Percentiles rank a stretch among this genome's conserved stretches.
phyloP scores from a whole-genome alignment of 805 yeast genomes.

The Candida ipomoeae region DNA sequence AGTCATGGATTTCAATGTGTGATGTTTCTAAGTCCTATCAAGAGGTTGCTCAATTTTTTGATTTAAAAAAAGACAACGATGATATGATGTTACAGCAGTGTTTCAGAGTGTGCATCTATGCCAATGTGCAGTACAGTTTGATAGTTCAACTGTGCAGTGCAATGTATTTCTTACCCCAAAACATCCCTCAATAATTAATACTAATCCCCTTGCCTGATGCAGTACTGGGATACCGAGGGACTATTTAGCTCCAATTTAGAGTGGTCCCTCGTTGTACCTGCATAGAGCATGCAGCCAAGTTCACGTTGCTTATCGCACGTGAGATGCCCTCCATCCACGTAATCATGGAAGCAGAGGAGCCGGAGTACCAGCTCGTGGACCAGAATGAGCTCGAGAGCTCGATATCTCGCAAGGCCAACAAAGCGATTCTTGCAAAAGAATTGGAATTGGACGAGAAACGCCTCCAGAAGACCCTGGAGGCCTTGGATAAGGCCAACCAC shows the following conservation, averaged over 20 bases:
- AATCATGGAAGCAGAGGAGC: conserved; percentile 1
- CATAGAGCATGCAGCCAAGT: neutral
- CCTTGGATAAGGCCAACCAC: conserved; percentile 38
- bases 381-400: conserved; percentile 75
- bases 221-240: no score
- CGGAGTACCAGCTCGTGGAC: conserved; percentile 49
- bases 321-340: neutral
- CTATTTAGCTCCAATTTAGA: no score
- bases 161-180: no score
- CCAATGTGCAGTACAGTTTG: no score
- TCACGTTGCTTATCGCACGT: conserved; percentile 6
- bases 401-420: conserved; percentile 67
- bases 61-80: no score
- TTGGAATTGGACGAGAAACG: conserved; percentile 71
- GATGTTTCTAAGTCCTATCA: no score
- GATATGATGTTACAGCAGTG: no score
- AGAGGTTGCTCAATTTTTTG: no score
- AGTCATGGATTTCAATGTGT: no score
- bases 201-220: neutral
- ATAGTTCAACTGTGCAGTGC: no score
- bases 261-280: neutral
- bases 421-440: conserved; percentile 56
- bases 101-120: no score
- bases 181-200: no score
- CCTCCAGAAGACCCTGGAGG: conserved; percentile 59